These are phyloP conservation scores for Trichoderma orchidacearum DNA, from an alignment of 495 filamentous ascomycete genomes.

Conservation along the genomic window DNA sequence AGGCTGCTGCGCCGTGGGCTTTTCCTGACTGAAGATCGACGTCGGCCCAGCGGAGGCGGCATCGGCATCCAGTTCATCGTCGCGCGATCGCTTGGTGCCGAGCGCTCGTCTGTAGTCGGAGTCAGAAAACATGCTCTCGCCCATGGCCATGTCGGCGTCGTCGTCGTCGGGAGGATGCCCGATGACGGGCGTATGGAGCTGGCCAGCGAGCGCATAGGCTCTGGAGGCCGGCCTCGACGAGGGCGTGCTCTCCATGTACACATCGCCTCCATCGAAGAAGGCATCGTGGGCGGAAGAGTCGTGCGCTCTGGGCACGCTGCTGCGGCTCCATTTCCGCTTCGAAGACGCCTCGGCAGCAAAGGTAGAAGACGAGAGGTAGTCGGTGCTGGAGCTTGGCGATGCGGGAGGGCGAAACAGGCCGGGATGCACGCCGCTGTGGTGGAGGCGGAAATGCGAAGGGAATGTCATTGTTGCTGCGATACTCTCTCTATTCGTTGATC, in stretches of 20 bases:
- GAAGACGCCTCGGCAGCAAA: background rate
- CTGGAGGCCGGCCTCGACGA: conserved; percentile 10
- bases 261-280: conserved; percentile 10
- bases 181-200: conserved; percentile 43
- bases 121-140: conserved; percentile 41
- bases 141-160: conserved; percentile 26
- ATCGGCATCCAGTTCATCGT: conserved; percentile 14
- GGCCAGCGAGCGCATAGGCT: conserved; percentile 41
- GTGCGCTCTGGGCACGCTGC: conserved; percentile 5
- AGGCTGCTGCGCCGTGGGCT: background rate
- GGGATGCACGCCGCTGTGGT: conserved; percentile 40
- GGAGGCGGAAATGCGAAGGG: conserved; percentile 27
- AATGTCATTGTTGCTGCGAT: conserved; percentile 22
- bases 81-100: conserved; percentile 18
- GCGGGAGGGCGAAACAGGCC: conserved; percentile 56
- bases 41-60: background rate
- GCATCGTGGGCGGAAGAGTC: conserved; percentile 1
- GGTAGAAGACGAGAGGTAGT: conserved; percentile 24
- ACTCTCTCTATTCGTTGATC: background rate
- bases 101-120: conserved; percentile 36
- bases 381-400: conserved; percentile 43
- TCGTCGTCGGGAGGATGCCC: conserved; percentile 28
- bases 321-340: conserved; percentile 26
- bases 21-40: conserved; percentile 1
- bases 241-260: conserved; percentile 14